Evolutionary conservation across 225 moss, liverwort and hornwort species (phyloP).

Genomic region (Asterella californica): DNA sequence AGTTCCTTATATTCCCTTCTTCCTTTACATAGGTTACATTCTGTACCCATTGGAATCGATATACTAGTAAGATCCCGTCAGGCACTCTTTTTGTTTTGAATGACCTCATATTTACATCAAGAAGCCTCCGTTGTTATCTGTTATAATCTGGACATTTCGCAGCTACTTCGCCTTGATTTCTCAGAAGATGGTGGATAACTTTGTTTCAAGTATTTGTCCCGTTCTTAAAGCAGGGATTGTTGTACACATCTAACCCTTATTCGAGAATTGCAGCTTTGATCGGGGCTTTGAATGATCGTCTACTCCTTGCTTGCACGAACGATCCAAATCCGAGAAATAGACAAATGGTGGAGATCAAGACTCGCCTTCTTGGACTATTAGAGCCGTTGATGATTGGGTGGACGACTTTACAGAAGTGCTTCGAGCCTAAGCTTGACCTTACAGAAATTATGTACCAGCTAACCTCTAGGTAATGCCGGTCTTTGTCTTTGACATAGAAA

Average conservation of each 20-base stretch:
- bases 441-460: constrained; percentile 98
- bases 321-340: constrained; percentile 94
- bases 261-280: constrained; percentile 63
- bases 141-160: background rate
- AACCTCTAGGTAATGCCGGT: constrained; percentile 69
- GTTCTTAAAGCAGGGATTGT: too few species aligned
- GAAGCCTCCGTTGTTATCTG: background rate
- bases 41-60: background rate
- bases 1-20: background rate
- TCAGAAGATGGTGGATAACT: too few species aligned
- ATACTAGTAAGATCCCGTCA: background rate
- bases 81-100: too few species aligned
- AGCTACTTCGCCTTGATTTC: background rate
- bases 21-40: background rate
- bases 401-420: constrained; percentile 90
- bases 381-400: constrained; percentile 98
- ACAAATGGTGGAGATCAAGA: constrained; percentile 94
- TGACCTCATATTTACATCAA: background rate
- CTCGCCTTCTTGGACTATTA: constrained; percentile 84
- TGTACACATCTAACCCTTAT: background rate
- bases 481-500: background rate
- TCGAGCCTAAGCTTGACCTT: constrained; percentile 95
- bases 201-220: background rate
- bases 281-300: constrained; percentile 94
- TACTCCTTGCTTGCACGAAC: constrained; percentile 94